These are phyloP conservation scores for Cantharellus anzutake DNA, from an alignment of 768 basidiomycete species.

Conservation along the genomic window DNA sequence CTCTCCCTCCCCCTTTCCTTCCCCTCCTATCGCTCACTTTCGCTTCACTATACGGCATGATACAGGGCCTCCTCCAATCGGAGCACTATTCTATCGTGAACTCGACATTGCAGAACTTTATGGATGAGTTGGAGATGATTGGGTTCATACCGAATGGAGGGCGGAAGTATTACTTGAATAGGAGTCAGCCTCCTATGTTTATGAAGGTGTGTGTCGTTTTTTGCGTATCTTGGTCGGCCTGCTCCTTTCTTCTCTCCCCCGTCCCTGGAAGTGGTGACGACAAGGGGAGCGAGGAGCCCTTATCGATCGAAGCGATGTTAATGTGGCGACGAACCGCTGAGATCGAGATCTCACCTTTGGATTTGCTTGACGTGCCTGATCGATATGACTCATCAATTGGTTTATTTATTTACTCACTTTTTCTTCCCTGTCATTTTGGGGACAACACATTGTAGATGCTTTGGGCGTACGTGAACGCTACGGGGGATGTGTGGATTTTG, in stretches of 20 bases:
- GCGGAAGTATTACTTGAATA: constrained; percentile 75
- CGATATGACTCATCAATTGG: too few relatives aligned
- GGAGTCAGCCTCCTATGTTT: constrained; percentile 88
- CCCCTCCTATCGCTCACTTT: background rate
- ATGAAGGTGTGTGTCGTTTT: constrained; percentile 33
- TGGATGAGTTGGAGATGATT: constrained; percentile 70
- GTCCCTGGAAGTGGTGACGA: background rate
- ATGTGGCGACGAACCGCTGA: too few relatives aligned
- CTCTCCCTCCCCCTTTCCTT: constrained; percentile 12
- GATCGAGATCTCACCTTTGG: too few relatives aligned
- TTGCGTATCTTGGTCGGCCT: background rate
- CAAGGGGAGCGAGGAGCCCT: background rate
- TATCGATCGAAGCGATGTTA: background rate
- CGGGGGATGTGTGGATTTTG: constrained; percentile 58
- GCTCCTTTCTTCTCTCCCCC: constrained; percentile 2
- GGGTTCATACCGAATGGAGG: constrained; percentile 95
- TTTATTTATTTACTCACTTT: background rate
- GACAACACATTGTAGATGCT: constrained; percentile 42
- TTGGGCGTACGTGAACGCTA: constrained; percentile 54
- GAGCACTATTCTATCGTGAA: constrained; percentile 55
- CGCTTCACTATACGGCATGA: background rate
- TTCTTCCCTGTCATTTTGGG: background rate
- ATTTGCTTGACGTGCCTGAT: too few relatives aligned
- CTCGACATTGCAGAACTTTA: constrained; percentile 75
- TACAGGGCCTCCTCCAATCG: constrained; percentile 65